Base-by-base conservation (phyloP, 345 rosid species). In the Laguncularia racemosa region DNA sequence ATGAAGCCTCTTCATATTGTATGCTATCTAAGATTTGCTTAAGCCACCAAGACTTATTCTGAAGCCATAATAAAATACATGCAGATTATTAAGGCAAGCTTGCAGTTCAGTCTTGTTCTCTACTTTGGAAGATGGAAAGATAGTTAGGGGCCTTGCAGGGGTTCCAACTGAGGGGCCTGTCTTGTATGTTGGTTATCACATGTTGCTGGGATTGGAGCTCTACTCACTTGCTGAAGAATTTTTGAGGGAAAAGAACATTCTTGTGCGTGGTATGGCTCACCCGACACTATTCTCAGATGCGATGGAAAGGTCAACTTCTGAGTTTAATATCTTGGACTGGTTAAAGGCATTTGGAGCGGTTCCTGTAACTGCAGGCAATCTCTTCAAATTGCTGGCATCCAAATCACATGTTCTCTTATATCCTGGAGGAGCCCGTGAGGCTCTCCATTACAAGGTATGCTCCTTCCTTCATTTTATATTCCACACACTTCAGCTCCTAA, bases 401-500 rank as follows among this genome's bases (percentile, higher is more conserved):
- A 84, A 82, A 46, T 74, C 89, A 59, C 88, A 89, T 65, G 78
- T 72, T 66, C 60, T 89, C 20, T 72, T 86, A 51, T 86, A 84
- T 67, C 95, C 97, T 5, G 95, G 97, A 60, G 95, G 97, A 49
- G 63, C 66, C 49, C 91, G 91, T 0, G 97, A 89, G 73, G 95
- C 91, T 69, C 70, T 73, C 53, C 95, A 89, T 50, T 23, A 21
- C 4, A 55, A 60, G 71, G 71, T 61, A 26, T 48, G 47, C 40
- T 33, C 44, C 38, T 28, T 26, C 13, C 21, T 18, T 46, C 19
- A n/a, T 21, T 4, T 44, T 20, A 19, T 44, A 2, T 57, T 33
- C 6, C 9, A 7, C 9, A 33, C 4, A 33, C 40, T 33, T 7
- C 11, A 7, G 40, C 40, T 7, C 40, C 40, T 7, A 7, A 33